Conservation (phyloP, 2,329 filamentous ascomycete genomes). For the Fusarium anthophilum region DNA sequence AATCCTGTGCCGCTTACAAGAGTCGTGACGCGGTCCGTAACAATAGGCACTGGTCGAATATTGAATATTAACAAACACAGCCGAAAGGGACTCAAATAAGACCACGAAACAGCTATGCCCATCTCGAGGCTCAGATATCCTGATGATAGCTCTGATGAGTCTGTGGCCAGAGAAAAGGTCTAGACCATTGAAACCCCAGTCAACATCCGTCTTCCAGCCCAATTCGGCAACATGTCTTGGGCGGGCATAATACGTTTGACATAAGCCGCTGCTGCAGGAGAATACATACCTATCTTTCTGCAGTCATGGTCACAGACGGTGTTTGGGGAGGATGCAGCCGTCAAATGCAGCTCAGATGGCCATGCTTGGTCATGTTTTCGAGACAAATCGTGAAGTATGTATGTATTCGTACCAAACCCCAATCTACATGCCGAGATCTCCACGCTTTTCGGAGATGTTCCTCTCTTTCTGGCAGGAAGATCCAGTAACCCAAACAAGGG, state of each 20-base stretch:
- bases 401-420: neutral
- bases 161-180: conserved; percentile 16
- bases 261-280: conserved; percentile 38
- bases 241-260: conserved; percentile 19
- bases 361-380: neutral
- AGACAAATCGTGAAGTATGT: neutral
- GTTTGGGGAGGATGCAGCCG: conserved; percentile 16
- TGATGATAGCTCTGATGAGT: conserved; percentile 1
- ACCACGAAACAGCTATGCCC: neutral
- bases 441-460: neutral
- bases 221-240: conserved; percentile 31
- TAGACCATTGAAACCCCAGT: conserved; percentile 33
- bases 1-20: conserved; percentile 12
- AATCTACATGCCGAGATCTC: neutral
- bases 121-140: neutral
- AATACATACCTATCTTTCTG: conserved; percentile 13
- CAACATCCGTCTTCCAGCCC: conserved; percentile 33
- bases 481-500: conserved; percentile 19
- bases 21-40: neutral
- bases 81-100: neutral
- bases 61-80: neutral
- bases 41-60: neutral
- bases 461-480: neutral
- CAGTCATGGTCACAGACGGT: conserved; percentile 33
- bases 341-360: conserved; percentile 1